Percentiles rank a stretch among this genome's conserved stretches.
Conservation (phyloP, 148 eudicot species). For the Rhododendron vialii region DNA sequence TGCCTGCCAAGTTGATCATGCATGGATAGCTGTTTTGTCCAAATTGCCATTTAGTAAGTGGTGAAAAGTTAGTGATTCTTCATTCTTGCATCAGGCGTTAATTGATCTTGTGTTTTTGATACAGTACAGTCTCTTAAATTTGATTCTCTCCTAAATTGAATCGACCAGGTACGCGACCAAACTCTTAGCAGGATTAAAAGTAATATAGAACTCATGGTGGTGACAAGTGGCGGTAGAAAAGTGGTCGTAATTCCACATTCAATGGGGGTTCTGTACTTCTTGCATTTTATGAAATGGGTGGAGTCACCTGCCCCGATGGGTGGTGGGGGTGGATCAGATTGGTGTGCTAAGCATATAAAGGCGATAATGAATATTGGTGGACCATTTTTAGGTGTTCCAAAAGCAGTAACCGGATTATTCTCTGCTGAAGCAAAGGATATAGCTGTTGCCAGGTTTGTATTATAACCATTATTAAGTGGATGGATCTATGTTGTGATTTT, state of each 20-base stretch:
- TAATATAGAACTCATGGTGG: constrained; percentile 91
- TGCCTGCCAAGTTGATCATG: neutral
- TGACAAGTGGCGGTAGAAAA: constrained; percentile 78
- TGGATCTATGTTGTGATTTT: neutral
- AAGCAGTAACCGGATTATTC: constrained; percentile 73
- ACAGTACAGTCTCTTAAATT: neutral
- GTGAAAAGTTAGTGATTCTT: neutral
- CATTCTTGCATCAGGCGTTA: neutral
- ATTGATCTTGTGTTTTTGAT: neutral
- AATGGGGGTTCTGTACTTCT: constrained; percentile 89
- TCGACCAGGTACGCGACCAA: constrained; percentile 76
- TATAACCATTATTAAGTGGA: constrained; percentile 6
- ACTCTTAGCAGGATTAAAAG: constrained; percentile 85
- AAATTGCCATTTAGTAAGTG: neutral
- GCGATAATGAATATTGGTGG: constrained; percentile 97
- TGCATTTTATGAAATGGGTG: constrained; percentile 99
- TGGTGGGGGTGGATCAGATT: constrained; percentile 90
- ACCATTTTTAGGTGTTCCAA: constrained; percentile 91
- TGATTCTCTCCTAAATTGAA: constrained; percentile 14
- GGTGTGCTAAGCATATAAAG: constrained; percentile 88
- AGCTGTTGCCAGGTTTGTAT: constrained; percentile 82
- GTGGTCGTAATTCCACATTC: constrained; percentile 95
- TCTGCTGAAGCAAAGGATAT: constrained; percentile 97
- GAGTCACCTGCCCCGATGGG: constrained; percentile 99
- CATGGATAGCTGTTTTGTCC: neutral